Base-by-base conservation (phyloP, 768 basidiomycete species). In the Vararia minispora region DNA sequence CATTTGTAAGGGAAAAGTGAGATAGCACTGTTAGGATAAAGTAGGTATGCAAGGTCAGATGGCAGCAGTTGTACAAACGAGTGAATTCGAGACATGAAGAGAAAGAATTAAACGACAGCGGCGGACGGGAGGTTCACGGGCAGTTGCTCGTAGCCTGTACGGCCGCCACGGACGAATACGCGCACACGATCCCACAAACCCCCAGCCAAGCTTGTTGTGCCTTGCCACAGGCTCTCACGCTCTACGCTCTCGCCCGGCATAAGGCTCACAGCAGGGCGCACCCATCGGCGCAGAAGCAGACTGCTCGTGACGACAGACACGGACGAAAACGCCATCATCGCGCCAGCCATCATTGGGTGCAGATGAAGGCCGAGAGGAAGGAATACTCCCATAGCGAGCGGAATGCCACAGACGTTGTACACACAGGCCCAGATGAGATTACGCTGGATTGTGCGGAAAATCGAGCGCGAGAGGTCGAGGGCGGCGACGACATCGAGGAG, bases 281-380 rank as follows among this genome's bases (percentile, higher is more conserved):
- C 69, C 90, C 90, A 94, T 72, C 80, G 77, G 53, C 72, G 81
- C 45, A 99, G 67, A 32, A 84, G 74, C 54, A 98, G 62, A 42
- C 87, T 91, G 43, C 86, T 90, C 20, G 74, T 76, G 12, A 99
- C 94, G 36, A 99, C 95, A 48, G 87, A 91, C 26, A 98, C 94
- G 49, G 83, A 88, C 24, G 88, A 92, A 58, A 90, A 91, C 18
- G 95, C 95, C 95, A 99, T 99, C 20, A 92, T 92, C 3, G 82
- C 89, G n/a, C 89, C 94, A 0, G 95, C 90, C 64, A 91, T 76
- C 94, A 98, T 98, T 7, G 95, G 95, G 50, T 91, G 95, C 55
- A 98, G 77, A 58, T 91, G 88, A 21, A 94, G 47, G 11, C 90
- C 90, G 56, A 89, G 72, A 0, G 95, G 95, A 10, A 98, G 68